Conservation (phyloP, 345 rosid species). For the Eucalyptus caleyi region DNA sequence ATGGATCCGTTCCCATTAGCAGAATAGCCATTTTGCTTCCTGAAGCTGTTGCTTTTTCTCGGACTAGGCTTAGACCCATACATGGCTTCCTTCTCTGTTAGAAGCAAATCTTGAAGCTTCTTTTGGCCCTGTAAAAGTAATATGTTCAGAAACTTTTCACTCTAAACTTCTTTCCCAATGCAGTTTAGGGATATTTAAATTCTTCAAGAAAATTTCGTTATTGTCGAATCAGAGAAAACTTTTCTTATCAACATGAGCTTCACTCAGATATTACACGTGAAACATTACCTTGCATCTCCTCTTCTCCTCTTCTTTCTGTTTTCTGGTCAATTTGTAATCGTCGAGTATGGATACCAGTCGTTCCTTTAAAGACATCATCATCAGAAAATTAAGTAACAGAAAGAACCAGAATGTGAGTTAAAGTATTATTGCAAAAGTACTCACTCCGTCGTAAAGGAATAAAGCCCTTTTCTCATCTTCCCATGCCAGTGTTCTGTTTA, state of each 20-base stretch:
- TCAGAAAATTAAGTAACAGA: neutral
- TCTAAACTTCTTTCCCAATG: neutral
- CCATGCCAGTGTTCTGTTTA: constrained; percentile 67
- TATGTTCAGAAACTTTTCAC: neutral
- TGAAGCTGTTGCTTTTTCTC: constrained; percentile 73
- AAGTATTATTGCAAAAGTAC: constrained; percentile 1
- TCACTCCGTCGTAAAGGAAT: constrained; percentile 91
- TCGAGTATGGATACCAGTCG: constrained; percentile 73
- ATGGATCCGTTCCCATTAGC: constrained; percentile 85
- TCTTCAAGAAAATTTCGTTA: neutral
- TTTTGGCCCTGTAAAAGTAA: constrained; percentile 65
- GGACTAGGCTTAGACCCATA: constrained; percentile 97
- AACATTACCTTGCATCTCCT: constrained; percentile 62
- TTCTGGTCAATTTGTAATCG: constrained; percentile 79
- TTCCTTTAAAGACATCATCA: constrained; percentile 25
- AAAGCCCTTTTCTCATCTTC: constrained; percentile 49
- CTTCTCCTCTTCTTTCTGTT: constrained; percentile 82
- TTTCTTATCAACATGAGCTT: neutral
- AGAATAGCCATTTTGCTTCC: constrained; percentile 63
- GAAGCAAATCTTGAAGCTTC: constrained; percentile 85
- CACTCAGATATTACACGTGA: neutral
- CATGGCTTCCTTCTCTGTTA: constrained; percentile 74
- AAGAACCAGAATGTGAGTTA: neutral
- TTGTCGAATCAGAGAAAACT: neutral
- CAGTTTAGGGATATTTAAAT: neutral